Conservation (phyloP, 495 filamentous ascomycete genomes). For the Xylaria intraflava region DNA sequence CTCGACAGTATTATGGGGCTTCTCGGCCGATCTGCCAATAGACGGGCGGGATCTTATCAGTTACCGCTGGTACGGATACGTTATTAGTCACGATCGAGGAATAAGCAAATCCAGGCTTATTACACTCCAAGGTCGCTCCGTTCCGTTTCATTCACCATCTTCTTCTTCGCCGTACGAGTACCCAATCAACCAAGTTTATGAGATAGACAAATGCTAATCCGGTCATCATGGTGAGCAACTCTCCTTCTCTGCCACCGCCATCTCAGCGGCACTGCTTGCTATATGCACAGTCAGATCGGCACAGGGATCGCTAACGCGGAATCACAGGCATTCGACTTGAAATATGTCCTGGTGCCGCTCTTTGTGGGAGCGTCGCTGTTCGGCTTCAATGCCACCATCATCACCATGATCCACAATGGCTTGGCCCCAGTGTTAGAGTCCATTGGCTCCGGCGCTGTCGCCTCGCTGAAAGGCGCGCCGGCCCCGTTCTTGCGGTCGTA, state of each 20-base stretch:
- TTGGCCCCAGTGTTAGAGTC: slow-evolving; percentile 11
- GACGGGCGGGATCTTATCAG: no score
- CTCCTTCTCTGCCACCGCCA: neutral
- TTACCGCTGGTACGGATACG: no score
- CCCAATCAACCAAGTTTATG: no score
- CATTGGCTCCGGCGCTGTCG: neutral
- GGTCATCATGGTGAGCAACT: slow-evolving; percentile 4
- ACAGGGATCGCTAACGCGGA: neutral
- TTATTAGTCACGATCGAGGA: no score
- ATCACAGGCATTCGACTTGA: slow-evolving; percentile 10
- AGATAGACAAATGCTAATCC: neutral
- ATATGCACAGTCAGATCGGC: no score
- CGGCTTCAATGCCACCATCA: slow-evolving; percentile 18
- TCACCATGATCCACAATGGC: slow-evolving; percentile 12
- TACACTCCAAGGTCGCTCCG: no score
- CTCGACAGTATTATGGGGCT: no score
- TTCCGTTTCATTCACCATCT: no score
- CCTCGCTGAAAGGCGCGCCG: slow-evolving; percentile 15
- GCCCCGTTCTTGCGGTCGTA: slow-evolving; percentile 28
- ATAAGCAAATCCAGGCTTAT: no score
- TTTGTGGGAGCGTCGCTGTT: slow-evolving; percentile 18
- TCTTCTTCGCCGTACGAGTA: no score
- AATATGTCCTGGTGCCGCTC: slow-evolving; percentile 18
- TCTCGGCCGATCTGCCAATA: no score
- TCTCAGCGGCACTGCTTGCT: no score